A percentile compares a stretch with the other conserved stretches of the same genome.
phyloP scores from a whole-genome alignment of 2,329 filamentous ascomycete species.

The Incumbomyces delicatus region DNA sequence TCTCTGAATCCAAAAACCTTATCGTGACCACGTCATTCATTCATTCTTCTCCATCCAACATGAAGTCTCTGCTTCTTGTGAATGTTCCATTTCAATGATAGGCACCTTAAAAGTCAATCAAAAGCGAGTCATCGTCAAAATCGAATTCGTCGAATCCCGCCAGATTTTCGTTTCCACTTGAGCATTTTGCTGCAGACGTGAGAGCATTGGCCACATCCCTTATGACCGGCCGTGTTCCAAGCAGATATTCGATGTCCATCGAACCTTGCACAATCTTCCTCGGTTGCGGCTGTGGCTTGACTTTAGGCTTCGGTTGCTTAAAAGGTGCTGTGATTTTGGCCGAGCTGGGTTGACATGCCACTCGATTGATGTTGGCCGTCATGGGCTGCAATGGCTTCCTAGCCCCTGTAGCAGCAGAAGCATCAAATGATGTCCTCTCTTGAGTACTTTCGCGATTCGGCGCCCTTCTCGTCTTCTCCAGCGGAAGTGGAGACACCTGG shows the following conservation, averaged over 20 bases:
- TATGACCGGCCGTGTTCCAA: conserved; percentile 59
- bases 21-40: not conserved
- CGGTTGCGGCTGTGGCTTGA: conserved; percentile 32
- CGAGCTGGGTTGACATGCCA: conserved; percentile 23
- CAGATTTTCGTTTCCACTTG: not conserved
- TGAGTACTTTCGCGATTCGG: not conserved
- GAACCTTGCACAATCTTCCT: conserved; percentile 52
- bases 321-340: conserved; percentile 25
- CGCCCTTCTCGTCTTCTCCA: not conserved
- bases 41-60: not conserved
- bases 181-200: not conserved
- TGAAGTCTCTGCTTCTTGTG: too few species aligned
- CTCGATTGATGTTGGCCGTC: conserved; percentile 22
- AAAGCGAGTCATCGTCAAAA: conserved; percentile 2
- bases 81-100: too few species aligned
- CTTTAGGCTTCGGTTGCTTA: conserved; percentile 15
- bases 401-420: conserved; percentile 3
- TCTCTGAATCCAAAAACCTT: not conserved
- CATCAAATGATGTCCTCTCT: too few species aligned
- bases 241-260: conserved; percentile 40
- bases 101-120: conserved; percentile 1
- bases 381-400: conserved; percentile 18
- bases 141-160: not conserved
- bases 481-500: conserved; percentile 21
- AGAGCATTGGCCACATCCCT: conserved; percentile 68